Evolutionary conservation across 2,329 filamentous ascomycete genomes (phyloP), one percentile per base, ranked within the genome.

Genomic region (Penicillium polonicum): DNA sequence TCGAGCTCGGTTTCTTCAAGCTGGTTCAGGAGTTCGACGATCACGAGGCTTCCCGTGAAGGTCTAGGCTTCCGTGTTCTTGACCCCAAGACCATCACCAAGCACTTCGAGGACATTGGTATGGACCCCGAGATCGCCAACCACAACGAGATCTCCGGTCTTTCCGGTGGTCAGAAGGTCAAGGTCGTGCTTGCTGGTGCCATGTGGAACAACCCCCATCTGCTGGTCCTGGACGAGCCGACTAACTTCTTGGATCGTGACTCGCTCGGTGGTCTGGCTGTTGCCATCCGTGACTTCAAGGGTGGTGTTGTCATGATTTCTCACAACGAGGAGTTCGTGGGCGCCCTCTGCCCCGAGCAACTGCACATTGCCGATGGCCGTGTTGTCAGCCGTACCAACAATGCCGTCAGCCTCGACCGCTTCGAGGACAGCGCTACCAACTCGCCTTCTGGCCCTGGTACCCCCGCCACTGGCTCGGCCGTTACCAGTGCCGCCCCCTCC

Each of bases 121-220:
- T 99, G 50, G 94, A 97, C 74, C 92, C 93, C 0, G 94, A 99
- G 71, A 97, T 99, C 71, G 94, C 94, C 70, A 96, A 97, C 79
- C 94, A 99, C 85, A 97, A 97, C 76, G 89, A 97, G 78, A 99
- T 99, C 69, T 91, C 90, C 62, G 94, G 92, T 70, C 83, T 99
- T 13, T 97, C 92, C 10, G 94, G 94, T 78, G 94, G 94, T 15
- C 94, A 99, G 75, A 97, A 97, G 79, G 94, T 99, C 80, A 99
- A 99, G 84, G 94, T 99, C 48, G 94, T 99, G 62, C 87, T 99
- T 67, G 94, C 91, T 3, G 91, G 91, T 70, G 91, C 92, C 68
- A 95, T 96, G 91, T 96, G 92, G 92, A 97, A 97, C 81, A 97
- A 97, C 82, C 94, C 94, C 0, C 94, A 99, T 80, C 80, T 99